Percentiles rank a stretch among this genome's conserved stretches.
phyloP scores from a whole-genome alignment of 768 basidiomycete genomes.

The Podaxis mareebaensis region DNA sequence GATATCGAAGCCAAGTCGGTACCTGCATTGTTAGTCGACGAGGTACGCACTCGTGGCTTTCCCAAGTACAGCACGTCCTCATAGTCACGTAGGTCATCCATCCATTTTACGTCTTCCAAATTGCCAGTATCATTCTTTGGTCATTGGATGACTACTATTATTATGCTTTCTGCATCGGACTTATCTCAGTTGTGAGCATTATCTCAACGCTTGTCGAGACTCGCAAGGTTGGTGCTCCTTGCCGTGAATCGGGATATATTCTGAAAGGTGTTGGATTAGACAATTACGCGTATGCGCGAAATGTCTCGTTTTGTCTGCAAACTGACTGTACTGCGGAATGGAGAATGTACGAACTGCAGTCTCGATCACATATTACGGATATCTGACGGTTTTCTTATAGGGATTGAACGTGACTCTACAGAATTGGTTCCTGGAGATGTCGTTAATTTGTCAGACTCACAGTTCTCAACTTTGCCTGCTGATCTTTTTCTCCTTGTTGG shows the following conservation, averaged over 20 bases:
- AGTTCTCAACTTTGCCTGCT: constrained; percentile 76
- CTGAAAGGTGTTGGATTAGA: constrained; percentile 43
- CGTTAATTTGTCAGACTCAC: constrained; percentile 80
- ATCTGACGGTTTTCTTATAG: constrained; percentile 37
- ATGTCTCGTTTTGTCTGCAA: constrained; percentile 91
- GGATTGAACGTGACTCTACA: constrained; percentile 71
- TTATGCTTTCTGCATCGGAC: constrained; percentile 94
- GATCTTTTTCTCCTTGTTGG: constrained; percentile 93
- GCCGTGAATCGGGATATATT: constrained; percentile 13
- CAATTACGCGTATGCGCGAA: constrained; percentile 90
- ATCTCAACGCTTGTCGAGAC: constrained; percentile 89
- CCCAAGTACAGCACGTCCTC: constrained; percentile 6
- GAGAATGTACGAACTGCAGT: constrained; percentile 55
- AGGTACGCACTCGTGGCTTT: constrained; percentile 47
- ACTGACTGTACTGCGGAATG: constrained; percentile 68
- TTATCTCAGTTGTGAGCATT: constrained; percentile 87
- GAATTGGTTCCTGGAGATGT: constrained; percentile 91
- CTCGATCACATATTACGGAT: not conserved
- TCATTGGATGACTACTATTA: constrained; percentile 95
- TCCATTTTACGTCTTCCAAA: constrained; percentile 98
- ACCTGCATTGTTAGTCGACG: constrained; percentile 78
- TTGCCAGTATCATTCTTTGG: constrained; percentile 94
- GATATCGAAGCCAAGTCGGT: constrained; percentile 90
- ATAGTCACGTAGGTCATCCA: constrained; percentile 67
- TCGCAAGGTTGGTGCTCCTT: constrained; percentile 60